Base-by-base conservation (phyloP, 2,329 filamentous ascomycete genomes). In the Coccinonectria pachysandricola region DNA sequence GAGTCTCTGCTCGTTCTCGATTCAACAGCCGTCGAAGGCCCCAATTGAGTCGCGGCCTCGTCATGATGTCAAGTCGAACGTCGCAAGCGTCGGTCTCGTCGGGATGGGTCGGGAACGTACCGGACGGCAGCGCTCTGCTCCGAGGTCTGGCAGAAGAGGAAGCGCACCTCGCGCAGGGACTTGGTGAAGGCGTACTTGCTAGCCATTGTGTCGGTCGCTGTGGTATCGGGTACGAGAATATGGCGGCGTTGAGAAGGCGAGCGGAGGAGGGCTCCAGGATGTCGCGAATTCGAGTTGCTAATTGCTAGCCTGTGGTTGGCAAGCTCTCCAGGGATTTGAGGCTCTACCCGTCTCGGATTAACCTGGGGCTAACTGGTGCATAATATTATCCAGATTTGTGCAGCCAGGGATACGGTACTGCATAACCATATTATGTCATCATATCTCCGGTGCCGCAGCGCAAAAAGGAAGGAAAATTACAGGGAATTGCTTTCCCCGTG, bases 111-210 rank as follows among this genome's bases (percentile, higher is more conserved):
- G n/a, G n/a, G n/a, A 26, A 59, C 68, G 52, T 66, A 93, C 91
- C 91, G 78, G 39, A 83, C 79, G 38, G 84, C 78, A 49, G 84
- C 81, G 67, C 88, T 94, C 54, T 85, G 78, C 55, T 93, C 81
- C 42, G 81, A 83, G 27, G 84, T 87, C 64, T 96, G 88, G 68
- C 91, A 96, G 65, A 96, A 88, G 49, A 93, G 71, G 65, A 98
- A 98, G 55, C 91, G 82, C 56, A 98, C 71, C 71, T 98, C 91
- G 71, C 86, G 93, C 56, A 98, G 70, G 42, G 75, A 66, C 59
- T 85, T 80, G 45, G 75, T 72, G 64, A 98, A 98, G 47, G 77
- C 84, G 65, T 94, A 95, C 70, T 91, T 93, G 62, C 71, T 68
- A 45, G 86, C 84, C 91, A 96, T 96, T 41, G 44, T 67, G 21